These are phyloP conservation scores for Ceratobasidium theobromae DNA, from an alignment of 1,284 basidiomycete species.

Conservation along the genomic window DNA sequence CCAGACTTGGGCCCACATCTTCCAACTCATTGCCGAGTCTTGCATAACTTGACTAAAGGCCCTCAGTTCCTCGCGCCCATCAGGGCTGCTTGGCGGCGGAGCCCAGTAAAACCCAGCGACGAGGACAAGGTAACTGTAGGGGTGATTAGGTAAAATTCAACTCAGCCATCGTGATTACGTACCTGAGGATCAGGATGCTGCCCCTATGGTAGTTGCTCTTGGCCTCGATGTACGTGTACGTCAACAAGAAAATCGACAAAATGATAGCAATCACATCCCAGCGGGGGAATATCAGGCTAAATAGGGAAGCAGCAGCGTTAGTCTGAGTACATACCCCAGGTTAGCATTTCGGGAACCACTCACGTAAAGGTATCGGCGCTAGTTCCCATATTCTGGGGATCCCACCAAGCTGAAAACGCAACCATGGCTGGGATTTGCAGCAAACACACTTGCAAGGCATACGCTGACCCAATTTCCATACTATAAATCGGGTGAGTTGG, in stretches of 20 bases:
- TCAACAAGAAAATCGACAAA: conserved; percentile 92
- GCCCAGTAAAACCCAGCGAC: conserved; percentile 79
- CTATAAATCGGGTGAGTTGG: conserved; percentile 47
- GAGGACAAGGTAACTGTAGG: conserved; percentile 71
- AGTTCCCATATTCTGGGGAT: conserved; percentile 77
- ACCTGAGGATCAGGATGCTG: conserved; percentile 89
- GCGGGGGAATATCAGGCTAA: conserved; percentile 93
- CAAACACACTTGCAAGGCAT: conserved; percentile 96
- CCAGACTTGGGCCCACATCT: conserved; percentile 17
- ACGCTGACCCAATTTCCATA: conserved; percentile 99
- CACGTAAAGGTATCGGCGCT: conserved; percentile 88
- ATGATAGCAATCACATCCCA: conserved; percentile 99
- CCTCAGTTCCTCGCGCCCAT: background rate
- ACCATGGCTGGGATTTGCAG: conserved; percentile 99
- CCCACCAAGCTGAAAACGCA: conserved; percentile 94
- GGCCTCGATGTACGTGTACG: conserved; percentile 98
- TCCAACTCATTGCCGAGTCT: conserved; percentile 9
- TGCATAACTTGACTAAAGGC: background rate
- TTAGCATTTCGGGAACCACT: conserved; percentile 36
- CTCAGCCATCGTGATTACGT: conserved; percentile 8
- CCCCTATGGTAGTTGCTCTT: conserved; percentile 96
- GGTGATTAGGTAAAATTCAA: background rate
- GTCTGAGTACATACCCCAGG: too few relatives aligned
- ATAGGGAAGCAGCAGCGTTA: conserved; percentile 19
- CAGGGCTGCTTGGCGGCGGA: conserved; percentile 40